A percentile compares a stretch with the other conserved stretches of the same genome.
Evolutionary conservation across 2,329 filamentous ascomycete species (phyloP).

Genomic region (Phyllosticta citriasiana): DNA sequence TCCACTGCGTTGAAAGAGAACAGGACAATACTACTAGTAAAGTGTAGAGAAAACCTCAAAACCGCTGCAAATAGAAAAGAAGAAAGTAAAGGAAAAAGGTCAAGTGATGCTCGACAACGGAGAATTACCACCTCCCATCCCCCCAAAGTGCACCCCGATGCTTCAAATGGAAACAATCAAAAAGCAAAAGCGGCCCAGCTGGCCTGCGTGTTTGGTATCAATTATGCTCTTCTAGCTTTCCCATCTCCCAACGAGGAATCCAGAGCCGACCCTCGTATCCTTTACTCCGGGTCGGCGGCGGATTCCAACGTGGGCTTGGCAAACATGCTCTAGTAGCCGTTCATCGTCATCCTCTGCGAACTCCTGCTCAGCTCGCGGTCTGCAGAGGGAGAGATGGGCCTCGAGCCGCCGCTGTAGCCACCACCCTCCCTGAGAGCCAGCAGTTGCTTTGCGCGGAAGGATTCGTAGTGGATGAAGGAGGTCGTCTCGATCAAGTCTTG

Average conservation of each 20-base stretch:
- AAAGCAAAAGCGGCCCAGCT: constrained; percentile 8
- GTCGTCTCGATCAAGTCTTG: constrained; percentile 99
- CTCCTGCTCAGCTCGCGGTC: constrained; percentile 93
- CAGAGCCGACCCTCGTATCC: not conserved
- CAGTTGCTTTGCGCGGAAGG: constrained; percentile 98
- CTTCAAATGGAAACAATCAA: constrained; percentile 9
- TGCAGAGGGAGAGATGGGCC: constrained; percentile 90
- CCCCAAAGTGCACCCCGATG: not conserved
- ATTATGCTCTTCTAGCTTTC: constrained; percentile 10
- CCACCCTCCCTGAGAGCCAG: constrained; percentile 97
- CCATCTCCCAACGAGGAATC: not conserved
- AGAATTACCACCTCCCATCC: constrained; percentile 3
- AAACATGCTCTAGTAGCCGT: constrained; percentile 65
- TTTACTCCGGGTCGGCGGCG: not conserved
- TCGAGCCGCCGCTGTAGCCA: constrained; percentile 53
- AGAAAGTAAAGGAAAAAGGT: not conserved
- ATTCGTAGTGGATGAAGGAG: constrained; percentile 99
- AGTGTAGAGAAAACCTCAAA: constrained; percentile 5
- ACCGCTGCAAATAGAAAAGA: constrained; percentile 8
- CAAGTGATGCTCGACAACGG: not conserved
- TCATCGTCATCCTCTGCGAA: constrained; percentile 97
- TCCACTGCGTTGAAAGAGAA: not conserved
- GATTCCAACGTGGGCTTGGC: not conserved
- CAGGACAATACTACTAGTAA: constrained; percentile 3
- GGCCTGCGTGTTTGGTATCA: constrained; percentile 10